These are phyloP conservation scores for Teunomyces atbi DNA, from an alignment of 805 yeast species.

Conservation along the genomic window DNA sequence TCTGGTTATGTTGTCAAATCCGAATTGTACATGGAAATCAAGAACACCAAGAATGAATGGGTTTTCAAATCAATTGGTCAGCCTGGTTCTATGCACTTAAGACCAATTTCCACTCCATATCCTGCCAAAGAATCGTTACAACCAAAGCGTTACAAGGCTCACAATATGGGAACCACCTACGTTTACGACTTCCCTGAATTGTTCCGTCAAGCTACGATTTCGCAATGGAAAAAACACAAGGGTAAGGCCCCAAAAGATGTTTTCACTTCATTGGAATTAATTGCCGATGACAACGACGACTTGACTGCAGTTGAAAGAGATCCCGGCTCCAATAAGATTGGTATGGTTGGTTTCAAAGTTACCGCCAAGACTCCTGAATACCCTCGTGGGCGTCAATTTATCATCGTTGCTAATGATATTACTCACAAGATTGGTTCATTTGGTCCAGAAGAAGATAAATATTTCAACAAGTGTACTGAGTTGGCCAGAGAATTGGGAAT, in stretches of 20 bases:
- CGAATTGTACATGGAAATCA: conserved; percentile 91
- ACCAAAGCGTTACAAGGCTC: conserved; percentile 98
- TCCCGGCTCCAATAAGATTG: conserved; percentile 92
- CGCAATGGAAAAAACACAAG: conserved; percentile 77
- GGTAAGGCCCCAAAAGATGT: conserved; percentile 70
- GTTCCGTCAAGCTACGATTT: conserved; percentile 85
- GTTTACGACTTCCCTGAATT: conserved; percentile 98
- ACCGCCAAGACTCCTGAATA: conserved; percentile 94
- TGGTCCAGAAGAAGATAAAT: conserved; percentile 93
- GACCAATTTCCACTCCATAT: conserved; percentile 93
- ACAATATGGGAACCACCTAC: conserved; percentile 95
- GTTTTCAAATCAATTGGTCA: conserved; percentile 91
- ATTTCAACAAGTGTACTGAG: conserved; percentile 90
- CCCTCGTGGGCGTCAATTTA: conserved; percentile 92
- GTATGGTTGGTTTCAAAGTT: conserved; percentile 96
- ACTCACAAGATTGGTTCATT: conserved; percentile 98
- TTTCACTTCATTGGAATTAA: conserved; percentile 78
- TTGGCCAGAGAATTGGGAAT: conserved; percentile 86
- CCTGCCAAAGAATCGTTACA: conserved; percentile 98
- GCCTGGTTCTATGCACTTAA: conserved; percentile 96
- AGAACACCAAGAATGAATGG: conserved; percentile 93
- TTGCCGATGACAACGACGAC: conserved; percentile 74
- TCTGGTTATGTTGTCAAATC: conserved; percentile 97
- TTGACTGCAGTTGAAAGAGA: conserved; percentile 90
- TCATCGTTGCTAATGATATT: conserved; percentile 94